Evolutionary conservation across 2,329 filamentous ascomycete genomes (phyloP).

Genomic region (Bipolaris sorokiniana): DNA sequence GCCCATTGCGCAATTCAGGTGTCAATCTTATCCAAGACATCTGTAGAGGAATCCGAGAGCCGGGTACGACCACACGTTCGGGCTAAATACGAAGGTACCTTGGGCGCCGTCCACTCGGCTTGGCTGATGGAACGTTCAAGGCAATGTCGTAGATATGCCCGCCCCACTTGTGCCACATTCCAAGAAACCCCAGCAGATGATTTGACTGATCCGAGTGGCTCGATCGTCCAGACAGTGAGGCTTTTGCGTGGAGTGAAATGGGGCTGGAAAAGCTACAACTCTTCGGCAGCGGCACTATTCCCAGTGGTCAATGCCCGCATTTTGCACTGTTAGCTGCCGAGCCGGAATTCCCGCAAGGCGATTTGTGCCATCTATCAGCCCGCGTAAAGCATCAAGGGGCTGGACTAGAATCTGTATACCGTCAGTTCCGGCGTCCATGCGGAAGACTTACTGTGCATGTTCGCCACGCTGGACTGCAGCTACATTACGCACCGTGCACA

Average conservation of each 20-base stretch:
- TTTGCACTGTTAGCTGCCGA: conserved; percentile 1
- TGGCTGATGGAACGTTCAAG: background rate
- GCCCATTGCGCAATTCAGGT: background rate
- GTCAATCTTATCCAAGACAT: no score
- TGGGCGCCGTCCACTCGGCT: background rate
- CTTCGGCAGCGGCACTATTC: background rate
- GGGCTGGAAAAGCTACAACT: background rate
- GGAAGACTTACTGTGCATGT: background rate
- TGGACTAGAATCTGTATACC: background rate
- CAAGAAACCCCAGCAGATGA: background rate
- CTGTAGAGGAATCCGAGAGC: background rate
- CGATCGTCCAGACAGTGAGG: background rate
- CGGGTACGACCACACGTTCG: background rate
- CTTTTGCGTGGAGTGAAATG: background rate
- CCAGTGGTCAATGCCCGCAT: background rate
- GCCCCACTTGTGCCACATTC: background rate
- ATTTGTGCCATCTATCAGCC: background rate
- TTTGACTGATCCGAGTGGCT: background rate
- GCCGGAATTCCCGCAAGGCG: background rate
- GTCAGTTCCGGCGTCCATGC: background rate
- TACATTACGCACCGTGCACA: conserved; percentile 2
- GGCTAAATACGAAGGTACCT: background rate
- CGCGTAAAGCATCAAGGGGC: background rate
- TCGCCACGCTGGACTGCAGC: background rate
- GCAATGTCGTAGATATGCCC: background rate